Evolutionary conservation across 345 rosid genomes (phyloP).

Genomic region (Camelina hispida): DNA sequence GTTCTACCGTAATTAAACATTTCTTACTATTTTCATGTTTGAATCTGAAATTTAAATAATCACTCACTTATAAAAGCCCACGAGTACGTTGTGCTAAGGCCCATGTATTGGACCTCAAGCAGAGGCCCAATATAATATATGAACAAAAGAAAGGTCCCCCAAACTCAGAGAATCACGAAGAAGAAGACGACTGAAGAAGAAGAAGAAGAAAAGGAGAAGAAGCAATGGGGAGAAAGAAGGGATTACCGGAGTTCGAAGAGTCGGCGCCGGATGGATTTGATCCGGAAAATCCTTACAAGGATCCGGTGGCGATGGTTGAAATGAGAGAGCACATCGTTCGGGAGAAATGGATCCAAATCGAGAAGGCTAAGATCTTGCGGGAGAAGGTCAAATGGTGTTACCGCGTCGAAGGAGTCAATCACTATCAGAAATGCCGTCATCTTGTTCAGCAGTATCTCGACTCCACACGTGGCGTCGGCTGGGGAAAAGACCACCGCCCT

Average conservation of each 20-base stretch:
- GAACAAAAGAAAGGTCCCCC: background rate
- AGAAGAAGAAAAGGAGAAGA: conserved; percentile 18
- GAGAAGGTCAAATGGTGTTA: conserved; percentile 95
- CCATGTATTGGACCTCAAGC: background rate
- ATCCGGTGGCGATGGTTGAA: conserved; percentile 97
- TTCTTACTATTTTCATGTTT: too few relatives aligned
- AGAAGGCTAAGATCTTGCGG: conserved; percentile 95
- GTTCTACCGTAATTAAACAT: too few relatives aligned
- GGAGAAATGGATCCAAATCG: conserved; percentile 99
- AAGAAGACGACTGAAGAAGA: conserved; percentile 12
- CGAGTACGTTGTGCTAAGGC: background rate
- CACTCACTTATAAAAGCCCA: background rate
- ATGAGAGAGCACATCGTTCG: conserved; percentile 96
- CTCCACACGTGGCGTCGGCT: conserved; percentile 96
- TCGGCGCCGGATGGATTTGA: conserved; percentile 97
- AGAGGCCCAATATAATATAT: conserved; percentile 8
- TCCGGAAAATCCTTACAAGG: conserved; percentile 82
- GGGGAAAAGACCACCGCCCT: conserved; percentile 99
- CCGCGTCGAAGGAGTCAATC: conserved; percentile 96
- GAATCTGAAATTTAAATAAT: background rate
- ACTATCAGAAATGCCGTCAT: conserved; percentile 95
- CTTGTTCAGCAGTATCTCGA: conserved; percentile 93
- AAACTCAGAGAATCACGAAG: background rate
- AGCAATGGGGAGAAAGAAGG: conserved; percentile 94
- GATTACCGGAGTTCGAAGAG: conserved; percentile 88